phyloP scores from a whole-genome alignment of 768 basidiomycete genomes.

The Wakefieldia striispora region DNA sequence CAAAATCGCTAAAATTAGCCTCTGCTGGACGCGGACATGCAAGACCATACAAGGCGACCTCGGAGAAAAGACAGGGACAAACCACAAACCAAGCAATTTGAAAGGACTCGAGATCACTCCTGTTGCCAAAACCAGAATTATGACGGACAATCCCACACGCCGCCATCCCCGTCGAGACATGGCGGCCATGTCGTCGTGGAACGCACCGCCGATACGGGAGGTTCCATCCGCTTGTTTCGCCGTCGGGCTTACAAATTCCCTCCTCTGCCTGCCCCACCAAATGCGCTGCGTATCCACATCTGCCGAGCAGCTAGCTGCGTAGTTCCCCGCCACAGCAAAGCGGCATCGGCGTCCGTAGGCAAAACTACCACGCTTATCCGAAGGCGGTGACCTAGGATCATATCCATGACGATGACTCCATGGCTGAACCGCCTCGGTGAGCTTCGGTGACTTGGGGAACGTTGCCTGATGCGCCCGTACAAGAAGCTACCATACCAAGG shows the following conservation, averaged over 20 bases:
- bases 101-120: conserved; percentile 15
- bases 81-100: conserved; percentile 16
- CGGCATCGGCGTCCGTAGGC: conserved; percentile 4
- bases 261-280: conserved; percentile 34
- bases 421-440: conserved; percentile 28
- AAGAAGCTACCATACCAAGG: conserved; percentile 20
- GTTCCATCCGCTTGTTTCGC: conserved; percentile 5
- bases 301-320: conserved; percentile 28
- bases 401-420: conserved; percentile 44
- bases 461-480: conserved; percentile 29
- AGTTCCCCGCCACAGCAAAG: conserved; percentile 13
- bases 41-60: conserved; percentile 25
- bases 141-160: conserved; percentile 14
- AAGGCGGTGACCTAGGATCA: conserved; percentile 39
- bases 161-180: conserved; percentile 21
- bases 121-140: conserved; percentile 17
- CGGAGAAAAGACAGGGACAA: conserved; percentile 11
- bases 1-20: conserved; percentile 25
- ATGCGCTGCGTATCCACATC: conserved; percentile 38
- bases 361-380: conserved; percentile 5
- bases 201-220: conserved; percentile 45
- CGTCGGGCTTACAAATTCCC: neutral
- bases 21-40: neutral
- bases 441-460: too few species aligned
- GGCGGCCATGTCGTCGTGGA: conserved; percentile 37